Base-by-base conservation (phyloP, 2,329 filamentous ascomycete species). In the Ilyonectria robusta region DNA sequence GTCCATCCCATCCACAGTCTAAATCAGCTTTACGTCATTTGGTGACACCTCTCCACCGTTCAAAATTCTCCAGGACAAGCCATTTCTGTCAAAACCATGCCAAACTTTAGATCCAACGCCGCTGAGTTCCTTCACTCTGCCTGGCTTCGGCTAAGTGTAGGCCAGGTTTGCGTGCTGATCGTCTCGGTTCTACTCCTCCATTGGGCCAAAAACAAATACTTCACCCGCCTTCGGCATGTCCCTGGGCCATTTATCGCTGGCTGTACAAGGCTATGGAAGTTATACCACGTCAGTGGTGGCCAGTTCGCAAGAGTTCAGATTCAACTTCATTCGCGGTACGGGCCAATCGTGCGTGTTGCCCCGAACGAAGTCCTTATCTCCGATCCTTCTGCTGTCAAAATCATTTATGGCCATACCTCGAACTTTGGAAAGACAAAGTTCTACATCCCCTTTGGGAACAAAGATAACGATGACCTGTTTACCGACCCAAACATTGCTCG, bases 211-310 rank as follows among this genome's bases (percentile, higher is more conserved):
- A 33, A 51, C 26, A 51, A 33, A 19, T 51, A 51, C 17, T 5
- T 51, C 15, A 31, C 15, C 3, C 47, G 47, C 15, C 47, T 51
- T 29, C 63, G 62, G 8, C 42, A 51, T 46, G 9, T 65, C 6
- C 62, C 62, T 4, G 62, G 62, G 11, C 62, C 57, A 6, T 65
- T 65, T 13, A 2, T 65, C 1, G 62, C 62, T 10, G 57, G 62
- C 9, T 61, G 19, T 8, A 65, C 62, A 2, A 65, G 57, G 26
- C 53, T 65, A 3, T 65, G 62, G 51, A 61, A 56, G 33, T 48
- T 61, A n/a, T 51, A 61, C 26, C 19, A 17, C 6, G 33, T 65
- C 13, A 15, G 40, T 9, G 19, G 42, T 17, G 62, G 57, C 10
- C 31, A 46, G 19, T 29, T 61, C 50, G 57, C 56, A 61, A 50